Evolutionary conservation across 2,329 filamentous ascomycete species (phyloP), one percentile per base, ranked within the genome.

Genomic region (Aureobasidium mangrovei): DNA sequence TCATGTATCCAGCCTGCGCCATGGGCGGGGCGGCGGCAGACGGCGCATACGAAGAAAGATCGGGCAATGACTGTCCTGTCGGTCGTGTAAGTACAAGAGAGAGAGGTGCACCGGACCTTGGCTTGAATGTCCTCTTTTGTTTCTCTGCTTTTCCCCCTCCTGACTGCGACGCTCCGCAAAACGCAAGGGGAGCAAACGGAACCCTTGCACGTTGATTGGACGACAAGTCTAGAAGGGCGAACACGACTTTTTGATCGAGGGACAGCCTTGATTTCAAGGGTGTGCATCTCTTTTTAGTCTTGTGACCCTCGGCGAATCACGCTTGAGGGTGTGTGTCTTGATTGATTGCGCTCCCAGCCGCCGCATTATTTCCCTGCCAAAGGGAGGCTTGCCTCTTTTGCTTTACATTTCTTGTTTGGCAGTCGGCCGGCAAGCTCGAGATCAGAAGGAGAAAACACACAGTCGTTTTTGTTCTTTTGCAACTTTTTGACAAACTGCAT

Each of bases 281-380:
- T 3, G 33, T 26, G 35, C 36, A 39, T 49, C 36, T 39, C 10
- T 24, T 7, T 31, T 31, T 31, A 42, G 47, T 52, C 47, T 52
- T 52, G 47, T 52, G 47, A 52, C 39, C 28, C 8, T 10, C 36
- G 26, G 28, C 46, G 46, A 49, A 49, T 49, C 8, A 49, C n/a
- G 46, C 29, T 42, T 47, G 8, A 38, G 12, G 7, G 36, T 49
- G 36, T 18, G 29, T 33, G 28, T 41, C 31, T 42, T 42, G 32
- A 35, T 52, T 52, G 47, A 52, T 52, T 52, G 47, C 47, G 33
- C 36, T 42, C 47, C 47, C 47, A 52, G 47, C 47, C 47, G 47
- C 47, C 47, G 47, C 47, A 41, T 52, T 52, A 40, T 32, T 26
- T 49, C 35, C 46, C 35, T 39, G 45, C 32, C 32, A 35, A 35